Evolutionary conservation across 148 eudicot genomes (phyloP), one percentile per base, ranked within the genome.

Genomic region (Selenicereus undatus): DNA sequence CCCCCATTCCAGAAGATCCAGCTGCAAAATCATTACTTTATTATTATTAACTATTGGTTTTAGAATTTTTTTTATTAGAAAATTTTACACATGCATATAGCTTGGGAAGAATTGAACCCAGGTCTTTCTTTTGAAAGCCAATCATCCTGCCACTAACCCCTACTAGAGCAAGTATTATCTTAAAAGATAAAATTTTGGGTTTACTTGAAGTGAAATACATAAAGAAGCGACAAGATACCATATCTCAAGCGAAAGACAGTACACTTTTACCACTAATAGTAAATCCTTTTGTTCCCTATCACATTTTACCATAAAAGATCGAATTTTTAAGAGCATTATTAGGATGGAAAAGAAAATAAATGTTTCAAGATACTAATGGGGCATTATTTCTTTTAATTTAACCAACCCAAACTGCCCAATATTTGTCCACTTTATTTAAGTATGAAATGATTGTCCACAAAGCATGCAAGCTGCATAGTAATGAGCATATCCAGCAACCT

Each of bases 1-100:
- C 77, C 27, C 42, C 85, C 56, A 71, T 80, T 51, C 84, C 88
- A 83, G 85, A 79, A 84, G 56, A 83, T 64, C 73, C 87, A 78
- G 77, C 89, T 89, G 79, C 76, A 66, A 70, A 29, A 84, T 26
- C 32, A 66, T 66, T 66, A 66, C 18, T n/a, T 8, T 66, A n/a
- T 66, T 4, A 27, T 66, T 26, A 27, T 27, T 24, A 66, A 66
- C 71, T 66, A 66, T n/a, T 24, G 26, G 11, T 24, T 26, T 64
- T 27, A 26, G 71, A 66, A 1, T 39, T 7, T 39, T 7, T 39
- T 39, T 39, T 1, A 39, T 39, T 0, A 0, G 43, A 4, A 39
- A 4, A 39, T 39, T 4, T 39, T 39, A 39, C 43, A 39, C 43
- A 39, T 7, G 8, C 43, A 39, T 39, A 39, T 0, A 39, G 43